Evolutionary conservation across 352 stramenopile species (phyloP).

Genomic region (Phytophthora syringae): DNA sequence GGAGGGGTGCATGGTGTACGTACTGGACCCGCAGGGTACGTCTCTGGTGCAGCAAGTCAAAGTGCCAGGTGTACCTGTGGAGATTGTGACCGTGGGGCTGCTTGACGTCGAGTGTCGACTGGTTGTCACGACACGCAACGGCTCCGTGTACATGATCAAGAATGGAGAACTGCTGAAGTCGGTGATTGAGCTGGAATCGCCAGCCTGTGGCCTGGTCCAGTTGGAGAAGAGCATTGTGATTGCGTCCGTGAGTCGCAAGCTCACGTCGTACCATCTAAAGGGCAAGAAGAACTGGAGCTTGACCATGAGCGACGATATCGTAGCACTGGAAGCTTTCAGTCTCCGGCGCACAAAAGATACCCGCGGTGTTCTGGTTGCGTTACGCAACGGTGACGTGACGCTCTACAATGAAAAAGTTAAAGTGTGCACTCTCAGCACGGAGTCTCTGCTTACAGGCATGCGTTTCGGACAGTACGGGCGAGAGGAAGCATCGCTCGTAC

Average conservation of each 20-base stretch:
- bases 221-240: conserved; percentile 89
- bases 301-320: conserved; percentile 84
- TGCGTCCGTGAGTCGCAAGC: conserved; percentile 86
- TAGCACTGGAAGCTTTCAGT: conserved; percentile 81
- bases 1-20: conserved; percentile 80
- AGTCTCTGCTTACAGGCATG: conserved; percentile 77
- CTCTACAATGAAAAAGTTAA: conserved; percentile 92
- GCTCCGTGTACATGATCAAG: conserved; percentile 91
- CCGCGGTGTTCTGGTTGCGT: conserved; percentile 80
- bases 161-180: conserved; percentile 88
- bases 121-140: conserved; percentile 86
- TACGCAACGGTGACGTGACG: conserved; percentile 85
- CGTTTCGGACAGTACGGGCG: conserved; percentile 89
- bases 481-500: conserved; percentile 86
- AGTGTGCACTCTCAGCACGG: conserved; percentile 73
- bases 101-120: conserved; percentile 89
- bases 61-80: conserved; percentile 73
- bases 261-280: conserved; percentile 91
- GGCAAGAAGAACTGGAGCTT: conserved; percentile 93
- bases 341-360: conserved; percentile 78
- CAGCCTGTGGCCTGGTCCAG: conserved; percentile 75
- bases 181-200: conserved; percentile 89
- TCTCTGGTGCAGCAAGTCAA: conserved; percentile 75
- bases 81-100: conserved; percentile 74
- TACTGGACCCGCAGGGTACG: conserved; percentile 79